Percentiles rank a stretch among this genome's conserved stretches.
Conservation (phyloP, 257 asterid species). For the Solanum ahanhuiri region DNA sequence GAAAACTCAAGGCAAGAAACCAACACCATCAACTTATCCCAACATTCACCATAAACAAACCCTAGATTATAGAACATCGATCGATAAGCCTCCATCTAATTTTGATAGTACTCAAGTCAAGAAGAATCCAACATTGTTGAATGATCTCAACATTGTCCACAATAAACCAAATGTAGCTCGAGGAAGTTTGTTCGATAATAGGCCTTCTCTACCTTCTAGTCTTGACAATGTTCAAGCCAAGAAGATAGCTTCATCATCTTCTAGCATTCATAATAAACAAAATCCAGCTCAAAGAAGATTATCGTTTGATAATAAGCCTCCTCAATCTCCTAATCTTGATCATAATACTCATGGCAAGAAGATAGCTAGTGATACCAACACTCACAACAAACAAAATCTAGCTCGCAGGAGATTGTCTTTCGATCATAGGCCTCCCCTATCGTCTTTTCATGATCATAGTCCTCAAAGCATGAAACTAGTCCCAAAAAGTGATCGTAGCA, state of each 20-base stretch:
- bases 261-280: slow-evolving; percentile 3
- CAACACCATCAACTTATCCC: neutral
- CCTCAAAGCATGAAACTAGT: slow-evolving; percentile 18
- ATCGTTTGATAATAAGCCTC: slow-evolving; percentile 41
- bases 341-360: slow-evolving; percentile 16
- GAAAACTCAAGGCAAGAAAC: neutral
- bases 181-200: slow-evolving; percentile 42
- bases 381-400: neutral
- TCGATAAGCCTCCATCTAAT: neutral
- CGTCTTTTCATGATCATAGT: slow-evolving; percentile 5
- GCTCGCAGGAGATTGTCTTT: slow-evolving; percentile 38
- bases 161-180: slow-evolving; percentile 7
- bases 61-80: neutral
- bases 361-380: slow-evolving; percentile 3
- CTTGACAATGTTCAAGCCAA: slow-evolving; percentile 11
- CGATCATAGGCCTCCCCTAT: slow-evolving; percentile 35
- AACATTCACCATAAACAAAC: neutral
- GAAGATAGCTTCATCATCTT: slow-evolving; percentile 9
- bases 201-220: slow-evolving; percentile 27
- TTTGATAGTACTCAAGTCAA: slow-evolving; percentile 3
- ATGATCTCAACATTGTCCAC: neutral
- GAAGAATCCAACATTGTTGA: slow-evolving; percentile 14
- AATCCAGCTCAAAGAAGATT: slow-evolving; percentile 23
- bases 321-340: slow-evolving; percentile 13
- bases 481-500: slow-evolving; percentile 1